Conservation (phyloP, 495 filamentous ascomycete genomes). For the Talaromyces wortmannii region DNA sequence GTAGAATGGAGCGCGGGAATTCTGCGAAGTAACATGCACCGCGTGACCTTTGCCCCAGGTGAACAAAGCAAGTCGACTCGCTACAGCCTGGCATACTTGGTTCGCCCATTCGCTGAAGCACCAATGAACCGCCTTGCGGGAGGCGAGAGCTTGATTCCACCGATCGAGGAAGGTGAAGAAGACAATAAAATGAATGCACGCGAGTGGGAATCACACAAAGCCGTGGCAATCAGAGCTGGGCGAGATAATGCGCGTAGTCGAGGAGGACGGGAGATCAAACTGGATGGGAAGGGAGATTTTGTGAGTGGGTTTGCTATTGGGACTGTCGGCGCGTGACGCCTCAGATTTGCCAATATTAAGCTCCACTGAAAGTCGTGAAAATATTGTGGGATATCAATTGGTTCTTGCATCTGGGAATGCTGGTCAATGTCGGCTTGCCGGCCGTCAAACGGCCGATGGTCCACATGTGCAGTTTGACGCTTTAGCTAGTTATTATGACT, state of each 20-base stretch:
- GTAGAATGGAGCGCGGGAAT: slow-evolving; percentile 29
- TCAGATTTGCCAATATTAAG: too few relatives aligned
- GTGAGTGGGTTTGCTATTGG: neutral
- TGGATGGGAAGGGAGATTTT: neutral
- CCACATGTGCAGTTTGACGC: too few relatives aligned
- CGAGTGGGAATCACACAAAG: neutral
- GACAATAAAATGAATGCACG: neutral
- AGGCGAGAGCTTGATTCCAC: neutral
- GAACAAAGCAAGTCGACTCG: slow-evolving; percentile 19
- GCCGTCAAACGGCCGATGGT: too few relatives aligned
- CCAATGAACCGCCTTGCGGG: slow-evolving; percentile 7
- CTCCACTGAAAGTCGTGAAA: too few relatives aligned
- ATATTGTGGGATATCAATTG: too few relatives aligned
- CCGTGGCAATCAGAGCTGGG: neutral
- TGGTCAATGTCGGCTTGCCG: too few relatives aligned
- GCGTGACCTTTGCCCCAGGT: slow-evolving; percentile 26
- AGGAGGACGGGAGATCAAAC: neutral
- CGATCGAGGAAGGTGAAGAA: neutral
- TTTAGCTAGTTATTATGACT: too few relatives aligned
- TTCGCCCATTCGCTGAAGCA: slow-evolving; percentile 13
- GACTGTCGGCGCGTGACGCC: too few relatives aligned
- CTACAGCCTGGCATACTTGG: slow-evolving; percentile 26
- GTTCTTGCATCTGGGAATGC: too few relatives aligned
- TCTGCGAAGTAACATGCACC: slow-evolving; percentile 25
- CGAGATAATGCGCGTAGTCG: neutral